Evolutionary conservation across 1,139 yeast genomes (phyloP), one percentile per base, ranked within the genome.

Genomic region (Taphrina pruni): DNA sequence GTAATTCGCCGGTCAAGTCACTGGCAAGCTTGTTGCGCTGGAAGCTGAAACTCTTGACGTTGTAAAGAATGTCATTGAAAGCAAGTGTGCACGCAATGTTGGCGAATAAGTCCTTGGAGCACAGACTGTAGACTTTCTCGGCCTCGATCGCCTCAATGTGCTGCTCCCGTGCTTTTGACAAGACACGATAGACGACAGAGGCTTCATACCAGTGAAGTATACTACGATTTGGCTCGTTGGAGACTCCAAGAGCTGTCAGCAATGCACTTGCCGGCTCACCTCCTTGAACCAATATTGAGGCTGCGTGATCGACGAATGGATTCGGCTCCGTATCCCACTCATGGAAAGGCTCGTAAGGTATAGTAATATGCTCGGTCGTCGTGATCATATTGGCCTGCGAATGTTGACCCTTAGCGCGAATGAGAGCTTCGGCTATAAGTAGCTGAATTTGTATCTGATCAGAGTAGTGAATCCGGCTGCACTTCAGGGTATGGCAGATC

Each of bases 11-110:
- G 1, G 81, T 84, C 41, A 89, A 77, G 72, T 88, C 92, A 1
- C 93, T 86, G 11, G 87, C 86, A n/a, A 85, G 80, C 71, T 81
- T 82, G 72, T 87, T 88, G 71, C 91, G 54, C 26, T 46, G 55
- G 43, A 51, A 62, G 1, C 58, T 39, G 39, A 55, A 48, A n/a
- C 20, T 32, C 21, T 51, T 54, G 14, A 52, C 12, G n/a, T 21
- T 62, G 26, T n/a, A 41, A 8, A 62, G 51, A 2, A 32, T 6
- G 6, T 62, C 52, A 17, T 38, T 41, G 45, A 62, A 52, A 12
- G 66, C 66, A 12, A 36, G 17, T 12, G 66, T 20, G 17, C 58
- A 51, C 6, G 52, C 60, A 9, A 62, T 11, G 9, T 57, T 9
- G 21, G 43, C 14, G 60, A 52, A 41, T n/a, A 38, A 20, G 38